phyloP scores from a whole-genome alignment of 2,329 filamentous ascomycete species.

The Malbranchea cinnamomea region DNA sequence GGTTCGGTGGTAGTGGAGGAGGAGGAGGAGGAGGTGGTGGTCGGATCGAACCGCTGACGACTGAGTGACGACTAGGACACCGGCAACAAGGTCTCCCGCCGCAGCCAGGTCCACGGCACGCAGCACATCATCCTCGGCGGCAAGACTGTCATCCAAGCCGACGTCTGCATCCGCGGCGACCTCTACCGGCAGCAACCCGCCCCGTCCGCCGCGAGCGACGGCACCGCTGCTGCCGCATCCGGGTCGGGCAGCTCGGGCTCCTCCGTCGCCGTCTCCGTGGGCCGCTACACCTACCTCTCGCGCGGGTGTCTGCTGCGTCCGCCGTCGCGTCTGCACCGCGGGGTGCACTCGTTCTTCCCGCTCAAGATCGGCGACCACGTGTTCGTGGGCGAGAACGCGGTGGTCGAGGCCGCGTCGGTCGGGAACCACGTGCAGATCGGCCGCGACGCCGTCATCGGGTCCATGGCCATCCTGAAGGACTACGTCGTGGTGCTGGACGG shows the following conservation, averaged over 20 bases:
- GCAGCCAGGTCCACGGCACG: constrained; percentile 80
- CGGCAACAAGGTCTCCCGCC: constrained; percentile 94
- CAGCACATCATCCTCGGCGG: constrained; percentile 97
- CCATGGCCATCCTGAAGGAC: constrained; percentile 86
- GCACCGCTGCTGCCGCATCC: constrained; percentile 14
- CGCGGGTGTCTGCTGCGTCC: constrained; percentile 66
- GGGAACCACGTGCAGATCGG: constrained; percentile 80
- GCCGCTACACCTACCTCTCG: constrained; percentile 79
- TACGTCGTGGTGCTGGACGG: constrained; percentile 78
- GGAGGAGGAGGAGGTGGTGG: too few species aligned
- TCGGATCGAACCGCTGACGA: constrained; percentile 2
- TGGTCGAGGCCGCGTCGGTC: constrained; percentile 71
- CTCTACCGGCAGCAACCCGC: constrained; percentile 44
- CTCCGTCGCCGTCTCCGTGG: constrained; percentile 58
- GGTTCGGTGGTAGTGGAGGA: too few species aligned
- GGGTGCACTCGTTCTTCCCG: constrained; percentile 51
- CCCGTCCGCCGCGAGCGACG: constrained; percentile 22
- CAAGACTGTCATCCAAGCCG: constrained; percentile 88
- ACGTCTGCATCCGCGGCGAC: constrained; percentile 87
- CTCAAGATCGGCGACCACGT: constrained; percentile 91
- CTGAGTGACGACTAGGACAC: constrained; percentile 52
- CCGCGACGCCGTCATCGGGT: constrained; percentile 58
- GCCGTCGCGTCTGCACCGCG: constrained; percentile 67
- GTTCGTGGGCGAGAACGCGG: constrained; percentile 60
- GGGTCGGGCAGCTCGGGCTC: constrained; percentile 15